These are phyloP conservation scores for Wallacemonas sp. DNA, from an alignment of 208 protist species.

Conservation along the genomic window DNA sequence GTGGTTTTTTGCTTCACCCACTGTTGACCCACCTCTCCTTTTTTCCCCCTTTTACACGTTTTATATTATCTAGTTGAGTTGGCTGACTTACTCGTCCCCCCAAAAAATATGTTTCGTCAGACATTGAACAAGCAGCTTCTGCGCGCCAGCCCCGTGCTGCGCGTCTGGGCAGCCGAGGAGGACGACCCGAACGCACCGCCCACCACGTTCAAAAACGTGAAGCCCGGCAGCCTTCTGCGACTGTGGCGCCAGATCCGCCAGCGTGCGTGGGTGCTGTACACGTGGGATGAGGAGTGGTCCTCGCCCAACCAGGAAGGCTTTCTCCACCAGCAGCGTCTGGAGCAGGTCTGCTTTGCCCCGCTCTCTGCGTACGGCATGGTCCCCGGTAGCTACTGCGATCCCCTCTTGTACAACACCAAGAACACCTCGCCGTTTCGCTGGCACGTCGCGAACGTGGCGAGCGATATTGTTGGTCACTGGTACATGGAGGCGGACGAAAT, in stretches of 20 bases:
- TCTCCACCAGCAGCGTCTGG: conserved; percentile 84
- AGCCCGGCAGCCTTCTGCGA: conserved; percentile 74
- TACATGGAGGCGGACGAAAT: conserved; percentile 92
- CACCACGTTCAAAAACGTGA: conserved; percentile 91
- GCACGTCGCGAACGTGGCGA: conserved; percentile 78
- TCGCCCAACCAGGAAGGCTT: conserved; percentile 78
- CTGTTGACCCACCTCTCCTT: too few relatives aligned
- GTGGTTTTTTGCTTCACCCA: too few relatives aligned
- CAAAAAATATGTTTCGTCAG: conserved; percentile 12
- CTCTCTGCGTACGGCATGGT: conserved; percentile 90
- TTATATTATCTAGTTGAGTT: too few relatives aligned
- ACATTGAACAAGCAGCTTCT: conserved; percentile 22
- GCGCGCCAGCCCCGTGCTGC: conserved; percentile 59
- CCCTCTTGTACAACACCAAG: conserved; percentile 92
- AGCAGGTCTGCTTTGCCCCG: conserved; percentile 89
- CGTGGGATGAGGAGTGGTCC: conserved; percentile 88
- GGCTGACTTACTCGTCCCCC: too few relatives aligned
- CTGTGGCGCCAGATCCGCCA: conserved; percentile 89
- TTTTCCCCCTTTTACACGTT: neutral
- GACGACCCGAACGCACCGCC: conserved; percentile 79
- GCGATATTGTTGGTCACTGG: conserved; percentile 90
- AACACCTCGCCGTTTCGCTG: conserved; percentile 90
- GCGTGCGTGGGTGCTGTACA: conserved; percentile 79
- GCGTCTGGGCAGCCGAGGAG: conserved; percentile 86
- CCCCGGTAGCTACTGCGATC: conserved; percentile 88